Percentiles rank a stretch among this genome's conserved stretches.
Conservation (phyloP, 176 grass and related monocot species). For the Oropetium thomaeum region DNA sequence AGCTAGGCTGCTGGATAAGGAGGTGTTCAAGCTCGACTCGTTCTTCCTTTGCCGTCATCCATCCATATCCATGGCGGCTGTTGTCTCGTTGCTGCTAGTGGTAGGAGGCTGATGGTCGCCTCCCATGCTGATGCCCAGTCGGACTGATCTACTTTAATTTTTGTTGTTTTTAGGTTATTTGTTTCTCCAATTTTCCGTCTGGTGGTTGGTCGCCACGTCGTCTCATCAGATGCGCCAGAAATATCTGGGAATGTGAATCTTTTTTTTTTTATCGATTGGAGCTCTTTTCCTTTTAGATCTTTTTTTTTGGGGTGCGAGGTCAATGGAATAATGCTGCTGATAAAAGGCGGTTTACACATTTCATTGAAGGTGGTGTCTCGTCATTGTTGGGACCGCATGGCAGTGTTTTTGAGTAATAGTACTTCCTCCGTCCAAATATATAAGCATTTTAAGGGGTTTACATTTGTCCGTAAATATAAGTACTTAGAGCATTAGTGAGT, state of each 20-base stretch:
- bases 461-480: too few species aligned
- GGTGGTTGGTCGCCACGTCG: constrained; percentile 10
- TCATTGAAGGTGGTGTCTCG: neutral
- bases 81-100: neutral
- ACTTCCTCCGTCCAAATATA: too few species aligned
- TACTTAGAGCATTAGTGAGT: too few species aligned
- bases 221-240: too few species aligned
- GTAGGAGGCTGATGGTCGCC: too few species aligned
- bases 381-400: neutral
- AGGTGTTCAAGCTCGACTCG: neutral
- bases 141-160: too few species aligned
- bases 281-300: neutral
- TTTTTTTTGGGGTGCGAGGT: neutral
- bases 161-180: too few species aligned
- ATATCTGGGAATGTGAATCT: neutral
- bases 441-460: too few species aligned
- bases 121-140: too few species aligned
- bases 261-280: neutral
- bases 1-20: too few species aligned
- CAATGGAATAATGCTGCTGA: neutral
- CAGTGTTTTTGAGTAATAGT: neutral
- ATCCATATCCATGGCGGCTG: neutral
- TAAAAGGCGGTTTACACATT: neutral
- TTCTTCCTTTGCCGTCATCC: neutral
- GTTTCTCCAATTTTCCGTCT: too few species aligned